Conservation (phyloP, 176 grass and related monocot species). For the Triticum timopheevii region DNA sequence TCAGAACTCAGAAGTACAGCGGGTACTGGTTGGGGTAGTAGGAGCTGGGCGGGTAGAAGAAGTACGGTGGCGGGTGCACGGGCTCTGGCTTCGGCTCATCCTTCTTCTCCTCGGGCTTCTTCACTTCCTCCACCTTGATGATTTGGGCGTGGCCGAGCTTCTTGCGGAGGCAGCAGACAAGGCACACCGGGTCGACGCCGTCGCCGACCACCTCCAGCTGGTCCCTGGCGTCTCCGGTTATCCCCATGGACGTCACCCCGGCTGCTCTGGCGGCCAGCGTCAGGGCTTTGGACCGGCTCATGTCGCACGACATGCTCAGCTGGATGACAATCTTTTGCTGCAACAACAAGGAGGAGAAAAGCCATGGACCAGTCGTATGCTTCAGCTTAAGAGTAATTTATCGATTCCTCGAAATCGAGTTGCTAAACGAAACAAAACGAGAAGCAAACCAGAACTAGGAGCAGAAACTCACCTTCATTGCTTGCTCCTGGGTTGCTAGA, state of each 20-base stretch:
- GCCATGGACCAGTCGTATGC: neutral
- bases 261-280: conserved; percentile 17
- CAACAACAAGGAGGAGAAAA: neutral
- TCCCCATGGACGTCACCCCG: conserved; percentile 38
- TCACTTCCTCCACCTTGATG: conserved; percentile 59
- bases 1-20: conserved; percentile 3
- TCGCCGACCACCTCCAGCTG: conserved; percentile 57
- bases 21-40: conserved; percentile 12
- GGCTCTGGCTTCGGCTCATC: neutral
- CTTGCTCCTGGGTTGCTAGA: neutral
- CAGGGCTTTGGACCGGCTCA: conserved; percentile 31
- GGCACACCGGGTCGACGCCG: conserved; percentile 45
- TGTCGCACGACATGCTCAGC: conserved; percentile 44
- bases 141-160: conserved; percentile 52
- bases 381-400: neutral
- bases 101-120: neutral
- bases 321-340: conserved; percentile 66
- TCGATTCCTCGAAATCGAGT: neutral
- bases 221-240: conserved; percentile 52
- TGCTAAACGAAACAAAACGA: no score
- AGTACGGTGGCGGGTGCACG: neutral
- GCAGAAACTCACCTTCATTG: conserved; percentile 26
- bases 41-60: neutral
- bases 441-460: neutral
- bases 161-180: conserved; percentile 49